Conservation (phyloP, 2,329 filamentous ascomycete species). For the Geosmithia flava region DNA sequence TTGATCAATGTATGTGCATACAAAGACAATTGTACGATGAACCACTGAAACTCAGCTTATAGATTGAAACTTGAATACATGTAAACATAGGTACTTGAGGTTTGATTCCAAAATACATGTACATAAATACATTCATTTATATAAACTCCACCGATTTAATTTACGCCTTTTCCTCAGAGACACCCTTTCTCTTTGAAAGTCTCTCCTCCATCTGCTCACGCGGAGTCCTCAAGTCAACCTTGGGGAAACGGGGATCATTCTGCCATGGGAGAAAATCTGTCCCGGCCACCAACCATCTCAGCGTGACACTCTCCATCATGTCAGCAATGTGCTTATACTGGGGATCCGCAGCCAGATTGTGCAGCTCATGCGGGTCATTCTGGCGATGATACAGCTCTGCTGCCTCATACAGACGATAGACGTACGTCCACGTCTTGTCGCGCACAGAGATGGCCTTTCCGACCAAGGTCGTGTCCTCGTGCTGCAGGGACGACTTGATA, state of each 20-base stretch:
- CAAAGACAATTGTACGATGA: no score
- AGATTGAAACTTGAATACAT: no score
- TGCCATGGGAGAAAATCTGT: slow-evolving; percentile 22
- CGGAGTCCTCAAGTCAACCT: slow-evolving; percentile 18
- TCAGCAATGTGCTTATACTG: slow-evolving; percentile 9
- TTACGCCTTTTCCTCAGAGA: no score
- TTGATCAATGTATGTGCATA: no score
- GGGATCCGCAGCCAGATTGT: slow-evolving; percentile 21
- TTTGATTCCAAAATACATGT: no score
- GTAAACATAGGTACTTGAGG: no score
- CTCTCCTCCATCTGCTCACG: slow-evolving; percentile 8
- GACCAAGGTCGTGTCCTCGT: slow-evolving; percentile 27
- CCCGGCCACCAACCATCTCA: slow-evolving; percentile 23
- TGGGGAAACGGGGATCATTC: slow-evolving; percentile 19
- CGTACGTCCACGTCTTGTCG: slow-evolving; percentile 23
- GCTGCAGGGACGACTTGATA: slow-evolving; percentile 29
- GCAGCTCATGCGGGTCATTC: slow-evolving; percentile 22
- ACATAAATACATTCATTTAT: no score
- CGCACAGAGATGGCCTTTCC: slow-evolving; percentile 27
- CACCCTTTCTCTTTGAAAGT: not conserved
- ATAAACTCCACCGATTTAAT: no score
- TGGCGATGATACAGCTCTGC: slow-evolving; percentile 27
- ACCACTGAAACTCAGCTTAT: no score
- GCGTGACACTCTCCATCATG: slow-evolving; percentile 16
- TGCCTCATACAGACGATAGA: slow-evolving; percentile 32